Base-by-base conservation (phyloP, 306 rosid species). In the Prinsepia uniflora region DNA sequence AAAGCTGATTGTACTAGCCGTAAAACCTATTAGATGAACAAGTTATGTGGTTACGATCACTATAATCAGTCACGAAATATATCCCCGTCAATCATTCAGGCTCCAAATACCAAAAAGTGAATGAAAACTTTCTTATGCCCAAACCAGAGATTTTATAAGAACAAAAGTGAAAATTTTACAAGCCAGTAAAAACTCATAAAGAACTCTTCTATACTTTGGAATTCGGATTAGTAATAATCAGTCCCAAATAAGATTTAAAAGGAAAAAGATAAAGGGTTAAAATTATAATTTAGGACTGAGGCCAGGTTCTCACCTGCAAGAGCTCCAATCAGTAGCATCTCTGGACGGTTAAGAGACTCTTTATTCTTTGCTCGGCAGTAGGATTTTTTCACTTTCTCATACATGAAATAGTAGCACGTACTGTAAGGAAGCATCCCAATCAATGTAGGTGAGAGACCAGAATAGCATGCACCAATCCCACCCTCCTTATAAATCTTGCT, bases 391-490 rank as follows among this genome's bases (percentile, higher is more conserved):
- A 94, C 75, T 36, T 86, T 90, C 58, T 94, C 98, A 8, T 94
- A 94, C 98, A 94, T 90, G 82, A 89, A 94, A 83, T 94, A 94
- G 79, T 84, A 90, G 55, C 98, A 90, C 14, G 98, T 90, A 81
- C 98, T 94, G 87, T 94, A 90, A 10, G 98, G 97, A 58, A 94
- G 97, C 98, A 94, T 94, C 79, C 98, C 98, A 57, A 88, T 73
- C 59, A 94, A 74, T 15, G 98, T 94, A 60, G 98, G 98, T 72
- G 92, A 80, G 68, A 94, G 67, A 72, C 98, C 97, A 14, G 98
- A 82, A 87, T 94, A 94, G 71, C 91, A 87, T 65, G 92, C 90
- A 70, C 88, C 87, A 74, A 89, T 65, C 74, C 98, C 98, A 58
- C 97, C 96, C n/a, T 86, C 94, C 82, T 79, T 89, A 81, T 88